phyloP scores from a whole-genome alignment of 2,329 filamentous ascomycete species.

The Nemania diffusa region DNA sequence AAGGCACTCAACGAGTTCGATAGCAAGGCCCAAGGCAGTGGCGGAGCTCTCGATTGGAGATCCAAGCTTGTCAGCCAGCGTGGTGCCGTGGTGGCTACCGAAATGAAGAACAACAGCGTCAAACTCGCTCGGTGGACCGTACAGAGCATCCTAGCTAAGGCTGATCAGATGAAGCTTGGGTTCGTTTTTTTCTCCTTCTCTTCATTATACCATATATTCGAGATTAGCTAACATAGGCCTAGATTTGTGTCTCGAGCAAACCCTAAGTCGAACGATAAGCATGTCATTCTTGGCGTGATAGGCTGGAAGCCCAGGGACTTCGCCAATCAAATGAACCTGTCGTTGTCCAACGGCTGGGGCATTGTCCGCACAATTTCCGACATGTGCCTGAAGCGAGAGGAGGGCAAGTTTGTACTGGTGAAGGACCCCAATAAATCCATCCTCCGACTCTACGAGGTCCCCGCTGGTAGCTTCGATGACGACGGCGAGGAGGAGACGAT shows the following conservation, averaged over 20 bases:
- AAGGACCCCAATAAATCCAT: constrained; percentile 98
- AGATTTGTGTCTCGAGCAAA: constrained; percentile 96
- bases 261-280: constrained; percentile 91
- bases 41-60: constrained; percentile 96
- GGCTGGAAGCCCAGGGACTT: constrained; percentile 99
- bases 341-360: constrained; percentile 96
- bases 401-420: constrained; percentile 83
- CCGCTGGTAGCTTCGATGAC: constrained; percentile 88
- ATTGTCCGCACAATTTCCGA: constrained; percentile 98
- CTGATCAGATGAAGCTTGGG: constrained; percentile 99
- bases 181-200: constrained; percentile 57
- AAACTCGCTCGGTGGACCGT: constrained; percentile 98
- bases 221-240: constrained; percentile 26
- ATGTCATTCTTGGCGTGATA: constrained; percentile 93
- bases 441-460: constrained; percentile 91
- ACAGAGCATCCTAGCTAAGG: constrained; percentile 94
- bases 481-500: constrained; percentile 77
- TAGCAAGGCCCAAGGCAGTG: constrained; percentile 94
- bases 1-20: constrained; percentile 99
- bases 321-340: constrained; percentile 96
- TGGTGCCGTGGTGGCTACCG: constrained; percentile 95
- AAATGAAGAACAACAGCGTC: constrained; percentile 99
- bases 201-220: not conserved
- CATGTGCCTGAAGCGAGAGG: constrained; percentile 82
- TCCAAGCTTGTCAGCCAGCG: constrained; percentile 93